Conservation (phyloP, 1,284 basidiomycete genomes). For the Vanrija sp. region DNA sequence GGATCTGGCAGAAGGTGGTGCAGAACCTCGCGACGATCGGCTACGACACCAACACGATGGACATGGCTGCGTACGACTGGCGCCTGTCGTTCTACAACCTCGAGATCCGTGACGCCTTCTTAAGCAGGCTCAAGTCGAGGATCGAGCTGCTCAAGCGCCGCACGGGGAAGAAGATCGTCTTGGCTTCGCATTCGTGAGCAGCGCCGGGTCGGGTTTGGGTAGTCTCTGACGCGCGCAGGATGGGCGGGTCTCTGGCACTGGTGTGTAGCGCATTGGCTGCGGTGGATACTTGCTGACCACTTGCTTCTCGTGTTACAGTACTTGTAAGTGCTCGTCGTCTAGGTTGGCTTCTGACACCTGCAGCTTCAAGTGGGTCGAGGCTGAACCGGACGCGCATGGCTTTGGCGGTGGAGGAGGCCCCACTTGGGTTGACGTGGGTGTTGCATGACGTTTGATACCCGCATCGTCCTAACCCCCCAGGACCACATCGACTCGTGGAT, state of each 20-base stretch:
- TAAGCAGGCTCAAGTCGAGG: constrained; percentile 75
- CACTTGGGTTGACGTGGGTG: constrained; percentile 80
- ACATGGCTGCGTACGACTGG: constrained; percentile 87
- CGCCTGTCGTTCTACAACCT: constrained; percentile 82
- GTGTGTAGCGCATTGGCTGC: constrained; percentile 20
- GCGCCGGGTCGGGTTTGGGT: background rate
- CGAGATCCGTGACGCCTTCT: constrained; percentile 90
- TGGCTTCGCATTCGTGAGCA: constrained; percentile 67
- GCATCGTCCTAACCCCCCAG: constrained; percentile 43
- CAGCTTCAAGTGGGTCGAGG: constrained; percentile 94
- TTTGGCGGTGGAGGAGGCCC: constrained; percentile 77
- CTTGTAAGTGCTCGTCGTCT: constrained; percentile 43
- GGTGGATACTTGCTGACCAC: background rate
- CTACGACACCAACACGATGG: constrained; percentile 85
- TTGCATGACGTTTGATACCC: background rate
- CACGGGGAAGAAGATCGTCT: constrained; percentile 74
- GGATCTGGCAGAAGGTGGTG: constrained; percentile 95
- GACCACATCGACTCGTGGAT: constrained; percentile 76
- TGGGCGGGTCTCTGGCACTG: constrained; percentile 67
- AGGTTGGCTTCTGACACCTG: constrained; percentile 2
- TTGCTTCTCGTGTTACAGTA: constrained; percentile 24
- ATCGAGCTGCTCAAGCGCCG: constrained; percentile 77
- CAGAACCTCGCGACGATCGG: constrained; percentile 85
- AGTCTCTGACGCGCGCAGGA: constrained; percentile 53
- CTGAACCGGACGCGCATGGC: constrained; percentile 53